Evolutionary conservation across 2,329 filamentous ascomycete species (phyloP), one percentile per base, ranked within the genome.

Genomic region (Thyridium curvatum): DNA sequence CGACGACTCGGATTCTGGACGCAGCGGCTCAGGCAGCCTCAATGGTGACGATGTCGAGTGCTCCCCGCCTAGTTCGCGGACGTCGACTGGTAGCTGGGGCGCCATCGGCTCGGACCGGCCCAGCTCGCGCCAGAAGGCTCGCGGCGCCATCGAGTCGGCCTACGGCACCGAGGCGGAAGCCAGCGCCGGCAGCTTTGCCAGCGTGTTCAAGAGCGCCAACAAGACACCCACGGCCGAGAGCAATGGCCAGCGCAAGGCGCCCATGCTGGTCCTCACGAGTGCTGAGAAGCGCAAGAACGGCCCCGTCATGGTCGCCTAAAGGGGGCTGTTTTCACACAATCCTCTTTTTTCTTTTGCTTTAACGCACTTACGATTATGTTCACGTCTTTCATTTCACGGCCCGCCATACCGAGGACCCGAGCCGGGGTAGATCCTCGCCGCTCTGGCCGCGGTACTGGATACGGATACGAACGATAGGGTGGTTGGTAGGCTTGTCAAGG

Each of bases 21-120:
- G 77, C 54, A 86, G 86, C 58, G 76, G 81, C 52, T 90, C 86
- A 46, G 83, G 85, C 49, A 94, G 86, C 61, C 73, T 94, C 45
- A 86, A 84, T 37, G 86, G 86, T 49, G 85, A 63, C 41, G 59
- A 85, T 55, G 69, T 74, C 45, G 74, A 77, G 52, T 73, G 68
- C 52, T 85, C 81, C 57, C 66, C 84, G 39, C 82, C 82, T 40
- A 89, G 83, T 68, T 81, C 86, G 46, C 83, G 84, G 49, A 86
- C 82, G 44, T 84, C 80, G 48, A 91, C 84, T 46, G 87, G 70
- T 49, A 72, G 69, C 56, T 80, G 74, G 76, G 76, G 87, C 44
- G 89, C 88, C 36, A 94, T 94, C 54, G 88, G 88, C 39, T 93
- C 86, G 3, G 86, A 94, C 62, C 81, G 87, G 43, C 90, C 90